These are phyloP conservation scores for Coffea canephora DNA, from an alignment of 257 asterid species.

Conservation along the genomic window DNA sequence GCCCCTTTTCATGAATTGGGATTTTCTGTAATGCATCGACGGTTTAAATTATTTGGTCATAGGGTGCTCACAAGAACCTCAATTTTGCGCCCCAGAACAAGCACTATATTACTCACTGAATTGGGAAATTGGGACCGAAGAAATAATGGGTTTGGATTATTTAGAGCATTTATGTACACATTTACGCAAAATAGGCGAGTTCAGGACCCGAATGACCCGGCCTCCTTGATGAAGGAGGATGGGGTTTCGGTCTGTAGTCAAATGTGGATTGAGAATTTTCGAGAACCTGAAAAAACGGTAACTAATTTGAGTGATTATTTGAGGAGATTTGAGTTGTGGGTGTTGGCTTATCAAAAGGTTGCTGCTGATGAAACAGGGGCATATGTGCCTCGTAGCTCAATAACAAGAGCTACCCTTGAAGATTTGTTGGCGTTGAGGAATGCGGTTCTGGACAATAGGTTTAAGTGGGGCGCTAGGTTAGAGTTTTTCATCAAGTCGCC, in stretches of 20 bases:
- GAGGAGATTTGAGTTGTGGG: constrained; percentile 95
- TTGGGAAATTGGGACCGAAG: constrained; percentile 25
- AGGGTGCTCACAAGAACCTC: constrained; percentile 39
- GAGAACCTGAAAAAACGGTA: constrained; percentile 60
- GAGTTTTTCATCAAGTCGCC: constrained; percentile 86
- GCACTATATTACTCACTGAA: constrained; percentile 26
- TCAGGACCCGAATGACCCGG: constrained; percentile 84
- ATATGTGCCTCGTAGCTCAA: constrained; percentile 70
- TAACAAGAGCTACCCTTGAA: constrained; percentile 75
- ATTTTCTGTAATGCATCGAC: constrained; percentile 50
- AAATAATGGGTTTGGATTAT: constrained; percentile 30
- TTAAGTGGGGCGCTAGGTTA: constrained; percentile 94
- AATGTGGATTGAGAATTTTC: constrained; percentile 86
- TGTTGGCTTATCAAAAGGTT: constrained; percentile 90
- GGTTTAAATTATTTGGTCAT: constrained; percentile 35
- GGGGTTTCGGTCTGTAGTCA: constrained; percentile 73
- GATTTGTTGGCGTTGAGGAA: constrained; percentile 77
- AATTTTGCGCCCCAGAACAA: constrained; percentile 22
- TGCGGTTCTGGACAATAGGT: constrained; percentile 77
- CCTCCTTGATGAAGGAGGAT: constrained; percentile 89
- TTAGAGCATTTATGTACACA: constrained; percentile 43
- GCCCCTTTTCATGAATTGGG: background rate
- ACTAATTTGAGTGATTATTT: constrained; percentile 63
- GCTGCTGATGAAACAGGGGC: constrained; percentile 85
- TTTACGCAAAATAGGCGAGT: constrained; percentile 48